Evolutionary conservation across 148 eudicot species (phyloP), one percentile per base, ranked within the genome.

Genomic region (Diospyros lotus): DNA sequence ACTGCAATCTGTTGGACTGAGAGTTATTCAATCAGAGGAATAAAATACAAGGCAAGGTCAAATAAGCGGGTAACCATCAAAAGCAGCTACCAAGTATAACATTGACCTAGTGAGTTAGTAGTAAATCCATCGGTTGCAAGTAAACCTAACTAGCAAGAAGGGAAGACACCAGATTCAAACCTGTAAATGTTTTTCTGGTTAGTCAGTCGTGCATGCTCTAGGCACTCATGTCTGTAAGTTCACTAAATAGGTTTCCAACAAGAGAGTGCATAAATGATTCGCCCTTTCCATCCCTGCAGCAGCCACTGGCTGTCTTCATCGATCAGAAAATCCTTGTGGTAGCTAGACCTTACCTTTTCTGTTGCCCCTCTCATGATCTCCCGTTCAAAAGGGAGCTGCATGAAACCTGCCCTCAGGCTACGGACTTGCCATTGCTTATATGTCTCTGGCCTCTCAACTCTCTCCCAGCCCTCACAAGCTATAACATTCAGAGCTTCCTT

Each of bases 341-440:
- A 82, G 58, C 59, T 40, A 9, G 69, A 48, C 51, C 62, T 71
- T 48, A 77, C 81, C 76, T 46, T 82, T 5, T 18, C 73, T 44
- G 15, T 71, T 3, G 84, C 84, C 76, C 48, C 66, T 3, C 15
- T 58, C 76, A 70, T 54, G 45, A 82, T 68, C 53, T 65, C 81
- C 18, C 71, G 62, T 43, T 75, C 71, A 63, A 82, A 71, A 51
- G 76, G 79, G 53, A 82, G 44, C 60, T 75, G 84, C 38, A 41
- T 3, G 62, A 82, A 71, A 44, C 84, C 84, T 46, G 84, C 84
- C 76, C 79, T 75, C 51, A 82, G 11, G 50, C 60, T 66, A 8
- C 84, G 81, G 15, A 78, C 81, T 73, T 82, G 84, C 84, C 84
- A 82, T 67, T 82, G 84, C 53, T 82, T 82, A 69, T 78, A 82